Evolutionary conservation across 108 stramenopile genomes (phyloP).

Genomic region (Fragilaria crotonensis): DNA sequence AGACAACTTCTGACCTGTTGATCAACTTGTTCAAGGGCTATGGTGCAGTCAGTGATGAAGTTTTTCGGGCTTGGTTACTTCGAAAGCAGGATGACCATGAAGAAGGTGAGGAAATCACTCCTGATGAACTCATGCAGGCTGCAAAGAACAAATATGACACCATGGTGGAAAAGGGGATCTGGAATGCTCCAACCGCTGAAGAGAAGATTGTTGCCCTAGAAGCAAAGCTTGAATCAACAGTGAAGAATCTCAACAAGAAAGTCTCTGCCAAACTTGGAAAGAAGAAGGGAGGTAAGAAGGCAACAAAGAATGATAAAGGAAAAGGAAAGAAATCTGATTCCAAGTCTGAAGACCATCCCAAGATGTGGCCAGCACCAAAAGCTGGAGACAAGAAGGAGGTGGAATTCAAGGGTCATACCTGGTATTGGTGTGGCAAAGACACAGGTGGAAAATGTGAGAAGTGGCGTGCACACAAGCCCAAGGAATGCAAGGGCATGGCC

Average conservation of each 20-base stretch:
- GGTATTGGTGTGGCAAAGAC: too few relatives aligned
- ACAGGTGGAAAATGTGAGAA: too few relatives aligned
- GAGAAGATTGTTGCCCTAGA: slow-evolving; percentile 21
- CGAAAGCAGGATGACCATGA: slow-evolving; percentile 19
- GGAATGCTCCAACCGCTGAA: slow-evolving; percentile 7
- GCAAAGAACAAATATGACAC: slow-evolving; percentile 19
- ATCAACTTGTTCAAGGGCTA: slow-evolving; percentile 37
- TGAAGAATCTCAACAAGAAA: background rate
- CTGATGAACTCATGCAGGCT: slow-evolving; percentile 17
- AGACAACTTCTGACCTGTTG: slow-evolving; percentile 12
- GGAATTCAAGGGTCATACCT: too few relatives aligned
- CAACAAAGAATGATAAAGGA: too few relatives aligned
- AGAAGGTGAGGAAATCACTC: slow-evolving; percentile 14
- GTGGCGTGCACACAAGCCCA: too few relatives aligned
- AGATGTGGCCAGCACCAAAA: too few relatives aligned
- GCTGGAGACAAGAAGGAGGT: too few relatives aligned
- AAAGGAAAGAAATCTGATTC: too few relatives aligned
- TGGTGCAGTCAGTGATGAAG: slow-evolving; percentile 6
- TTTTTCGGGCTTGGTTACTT: slow-evolving; percentile 14
- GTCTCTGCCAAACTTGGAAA: too few relatives aligned
- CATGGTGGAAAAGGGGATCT: slow-evolving; percentile 1
- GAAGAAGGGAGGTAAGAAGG: too few relatives aligned
- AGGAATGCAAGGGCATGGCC: too few relatives aligned
- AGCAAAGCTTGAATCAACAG: background rate
- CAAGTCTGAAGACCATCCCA: too few relatives aligned